Evolutionary conservation across 2,329 filamentous ascomycete species (phyloP), one percentile per base, ranked within the genome.

Genomic region (Sphaerulina populicola): DNA sequence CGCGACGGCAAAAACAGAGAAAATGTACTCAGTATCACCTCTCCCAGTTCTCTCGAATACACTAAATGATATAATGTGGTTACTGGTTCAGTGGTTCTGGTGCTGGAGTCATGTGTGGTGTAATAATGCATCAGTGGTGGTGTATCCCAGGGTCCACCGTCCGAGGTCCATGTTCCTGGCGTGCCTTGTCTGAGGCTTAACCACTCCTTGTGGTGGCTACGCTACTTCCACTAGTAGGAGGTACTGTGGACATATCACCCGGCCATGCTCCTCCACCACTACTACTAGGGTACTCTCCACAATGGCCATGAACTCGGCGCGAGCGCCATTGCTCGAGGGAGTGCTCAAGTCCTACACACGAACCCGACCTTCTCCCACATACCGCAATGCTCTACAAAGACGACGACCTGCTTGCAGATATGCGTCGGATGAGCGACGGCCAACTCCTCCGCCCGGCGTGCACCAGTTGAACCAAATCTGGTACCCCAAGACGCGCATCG

Each of bases 401-500:
- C 54, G 43, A 21, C 21, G 52, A 35, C 49, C 49, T n/a, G 57
- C 59, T 42, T 49, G 58, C 54, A 56, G 63, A 60, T 58, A 56
- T 51, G 49, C 61, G 15, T 61, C 60, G 30, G 57, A 60, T 23
- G 59, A 56, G 33, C 49, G 56, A 40, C 52, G 55, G 35, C 57
- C 58, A 35, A 58, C 61, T 21, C 35, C 38, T 21, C 55, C 57
- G 9, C 55, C 59, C 59, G 61, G 64, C 62, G 51, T 62, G 57
- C 60, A 66, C 52, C 66, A 67, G 62, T 57, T 66, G 63, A 60
- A 64, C 58, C 53, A 62, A 57, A 62, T 68, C 39, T 62, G 64
- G 51, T 61, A 62, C 55, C 70, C 71, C 42, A 70, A 73, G 62
- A 71, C 72, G 33, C 63, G 72, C 33, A 57, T 75, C 42, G 67